Evolutionary conservation across 164 flowering plant species (phyloP), one percentile per base, ranked within the genome.

Genomic region (Nymphaea colorata): DNA sequence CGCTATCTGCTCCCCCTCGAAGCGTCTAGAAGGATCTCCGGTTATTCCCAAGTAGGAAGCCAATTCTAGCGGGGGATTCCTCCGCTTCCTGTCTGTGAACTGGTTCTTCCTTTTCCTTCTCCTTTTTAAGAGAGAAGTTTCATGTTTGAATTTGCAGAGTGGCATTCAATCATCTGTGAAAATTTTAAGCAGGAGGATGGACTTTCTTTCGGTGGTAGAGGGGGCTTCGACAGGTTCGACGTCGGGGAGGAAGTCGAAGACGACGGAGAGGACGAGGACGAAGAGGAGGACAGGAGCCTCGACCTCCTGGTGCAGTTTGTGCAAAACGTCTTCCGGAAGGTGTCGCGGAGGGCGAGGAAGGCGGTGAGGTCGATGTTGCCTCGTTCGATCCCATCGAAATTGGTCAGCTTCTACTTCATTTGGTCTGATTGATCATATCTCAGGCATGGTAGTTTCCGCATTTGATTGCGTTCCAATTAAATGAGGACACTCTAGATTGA

Each of bases 311-410:
- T 87, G 65, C 75, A 79, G 71, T 90, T 93, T 73, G 72, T 90
- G 36, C 80, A 90, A 70, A 93, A 84, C 72, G 76, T 90, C 59
- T 93, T 93, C 75, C 78, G 77, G 73, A 93, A 90, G 79, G 55
- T 90, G 41, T 88, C 98, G 7, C 77, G 71, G 70, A 78, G 84
- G 68, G 92, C 96, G 2, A 73, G 93, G 71, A 87, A 79, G 74
- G 91, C 96, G 17, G 92, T 86, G 1, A 86, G 95, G 63, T 88
- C 92, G 6, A 91, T 93, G 72, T 74, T 93, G 41, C 98, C 96
- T 3, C 18, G 76, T 17, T 68, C 88, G 8, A 83, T 93, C 57
- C 78, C 96, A 3, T 72, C 86, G 17, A 78, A 84, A 74, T 67
- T 93, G 88, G 98, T 93, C 44, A 12, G 75, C 64, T 7, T 17